Evolutionary conservation across 495 filamentous ascomycete species (phyloP), one percentile per base, ranked within the genome.

Genomic region (Xylaria venustula): DNA sequence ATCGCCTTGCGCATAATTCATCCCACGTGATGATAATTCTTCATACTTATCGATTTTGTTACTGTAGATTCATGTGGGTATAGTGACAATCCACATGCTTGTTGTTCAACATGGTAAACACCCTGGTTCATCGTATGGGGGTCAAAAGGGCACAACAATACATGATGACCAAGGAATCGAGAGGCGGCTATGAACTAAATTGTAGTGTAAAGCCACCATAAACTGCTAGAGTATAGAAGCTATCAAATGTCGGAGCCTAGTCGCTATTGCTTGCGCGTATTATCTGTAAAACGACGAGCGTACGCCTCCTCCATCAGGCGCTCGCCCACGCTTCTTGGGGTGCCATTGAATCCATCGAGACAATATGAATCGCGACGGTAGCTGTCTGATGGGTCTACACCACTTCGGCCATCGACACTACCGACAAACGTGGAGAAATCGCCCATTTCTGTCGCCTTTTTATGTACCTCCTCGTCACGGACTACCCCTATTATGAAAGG

Each of bases 391-490:
- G 73, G 66, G 45, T 80, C 78, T 23, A 74, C 62, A 19, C 70
- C 77, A 34, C 64, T 76, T 37, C 72, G 60, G 25, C 73, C 77
- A 32, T 79, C 73, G 14, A 81, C 66, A 40, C 79, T 77, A 1
- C 79, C 79, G 9, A 82, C 73, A 25, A 79, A 78, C 7, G 69
- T 71, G 15, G 72, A 70, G 25, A 82, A 72, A 26, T 79, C 73
- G 37, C 75, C 76, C 73, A 82, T 74, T 48, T 71, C 62, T 0
- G 73, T 72, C 2, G 79, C 79, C 61, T 75, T 73, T 32, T 73
- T 78, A 52, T 78, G 70, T 26, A 82, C 51, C 37, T 73, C 67
- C 15, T 74, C 68, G 52, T 80, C 69, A 28, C 66, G 76, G 51
- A 79, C 71, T 1, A 79, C 61, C 15, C 70, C 61, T 19, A 73